These are phyloP conservation scores for Populus alba DNA, from an alignment of 345 rosid genomes.

Conservation along the genomic window DNA sequence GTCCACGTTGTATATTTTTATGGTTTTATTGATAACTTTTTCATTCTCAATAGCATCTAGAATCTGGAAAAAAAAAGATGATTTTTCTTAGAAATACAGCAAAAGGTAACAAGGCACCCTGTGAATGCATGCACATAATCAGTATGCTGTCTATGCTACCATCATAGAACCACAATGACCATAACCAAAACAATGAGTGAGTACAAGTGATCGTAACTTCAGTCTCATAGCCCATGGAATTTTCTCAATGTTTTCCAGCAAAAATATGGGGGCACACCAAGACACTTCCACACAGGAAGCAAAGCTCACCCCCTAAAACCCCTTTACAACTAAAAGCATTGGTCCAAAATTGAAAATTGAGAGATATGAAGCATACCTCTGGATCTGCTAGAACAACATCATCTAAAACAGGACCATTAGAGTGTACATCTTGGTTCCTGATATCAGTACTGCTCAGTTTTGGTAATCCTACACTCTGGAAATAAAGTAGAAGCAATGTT, in stretches of 20 bases:
- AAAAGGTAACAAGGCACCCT: neutral
- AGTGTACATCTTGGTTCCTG: conserved; percentile 85
- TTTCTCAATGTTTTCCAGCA: neutral
- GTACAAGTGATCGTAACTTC: neutral
- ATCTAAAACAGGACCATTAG: conserved; percentile 84
- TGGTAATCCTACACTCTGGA: conserved; percentile 80
- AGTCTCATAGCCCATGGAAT: neutral
- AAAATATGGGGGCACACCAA: neutral
- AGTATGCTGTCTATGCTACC: neutral
- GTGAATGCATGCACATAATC: neutral
- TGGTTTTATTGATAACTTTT: conserved; percentile 67
- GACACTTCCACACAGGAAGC: neutral
- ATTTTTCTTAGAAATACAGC: neutral
- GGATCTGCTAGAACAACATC: conserved; percentile 77
- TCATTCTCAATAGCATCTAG: conserved; percentile 77
- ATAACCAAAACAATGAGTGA: neutral
- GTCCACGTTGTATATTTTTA: conserved; percentile 80
- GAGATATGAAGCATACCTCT: conserved; percentile 46
- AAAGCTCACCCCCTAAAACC: neutral
- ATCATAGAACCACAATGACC: neutral
- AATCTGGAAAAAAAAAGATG: conserved; percentile 43
- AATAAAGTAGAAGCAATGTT: conserved; percentile 10
- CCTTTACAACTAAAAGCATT: neutral
- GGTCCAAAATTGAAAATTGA: neutral
- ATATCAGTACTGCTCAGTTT: conserved; percentile 86